phyloP scores from a whole-genome alignment of 441 rosid species.

The Lepidium campestre region DNA sequence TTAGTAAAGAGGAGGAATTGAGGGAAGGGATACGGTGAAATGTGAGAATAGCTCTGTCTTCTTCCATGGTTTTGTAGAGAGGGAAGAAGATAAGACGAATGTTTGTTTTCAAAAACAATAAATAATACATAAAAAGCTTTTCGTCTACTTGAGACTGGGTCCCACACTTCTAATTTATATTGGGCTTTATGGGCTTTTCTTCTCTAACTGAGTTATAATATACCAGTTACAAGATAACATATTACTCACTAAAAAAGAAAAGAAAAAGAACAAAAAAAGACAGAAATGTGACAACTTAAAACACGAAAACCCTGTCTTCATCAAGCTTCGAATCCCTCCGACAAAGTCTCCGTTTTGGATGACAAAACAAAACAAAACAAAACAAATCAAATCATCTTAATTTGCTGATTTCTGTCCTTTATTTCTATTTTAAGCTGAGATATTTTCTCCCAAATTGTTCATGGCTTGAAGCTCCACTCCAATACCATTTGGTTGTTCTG shows the following conservation, averaged over 20 bases:
- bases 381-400: constrained; percentile 2
- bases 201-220: too few species aligned
- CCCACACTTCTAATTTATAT: too few species aligned
- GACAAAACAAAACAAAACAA: too few species aligned
- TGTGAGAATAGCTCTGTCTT: constrained; percentile 36
- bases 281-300: neutral
- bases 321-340: constrained; percentile 8
- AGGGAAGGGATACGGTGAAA: constrained; percentile 44
- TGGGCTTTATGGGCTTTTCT: too few species aligned
- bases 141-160: too few species aligned
- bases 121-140: too few species aligned
- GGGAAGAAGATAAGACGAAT: constrained; percentile 37
- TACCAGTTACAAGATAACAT: neutral
- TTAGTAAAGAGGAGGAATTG: constrained; percentile 4
- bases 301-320: constrained; percentile 16
- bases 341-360: constrained; percentile 1
- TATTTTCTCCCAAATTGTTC: neutral
- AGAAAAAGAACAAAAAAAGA: neutral
- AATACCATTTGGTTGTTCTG: neutral
- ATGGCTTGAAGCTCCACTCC: constrained; percentile 1
- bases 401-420: neutral
- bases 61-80: constrained; percentile 38
- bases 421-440: neutral
- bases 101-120: constrained; percentile 12
- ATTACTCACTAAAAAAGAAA: neutral